Percentiles rank a stretch among this genome's conserved stretches.
phyloP scores from a whole-genome alignment of 2,329 filamentous ascomycete species.

The Diaporthe capsici region DNA sequence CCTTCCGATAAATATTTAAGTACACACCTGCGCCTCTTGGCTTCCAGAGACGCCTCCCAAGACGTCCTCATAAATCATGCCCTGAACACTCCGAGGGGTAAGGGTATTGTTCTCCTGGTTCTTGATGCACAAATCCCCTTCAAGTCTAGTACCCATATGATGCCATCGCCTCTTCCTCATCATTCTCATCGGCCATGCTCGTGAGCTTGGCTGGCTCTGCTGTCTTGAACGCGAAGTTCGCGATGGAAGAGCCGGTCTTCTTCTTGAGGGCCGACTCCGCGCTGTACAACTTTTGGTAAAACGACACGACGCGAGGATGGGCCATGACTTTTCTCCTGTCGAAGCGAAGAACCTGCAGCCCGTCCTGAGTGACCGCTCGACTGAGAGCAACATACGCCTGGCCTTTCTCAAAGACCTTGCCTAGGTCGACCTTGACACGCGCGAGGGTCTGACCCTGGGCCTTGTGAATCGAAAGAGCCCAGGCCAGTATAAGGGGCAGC shows the following conservation, averaged over 20 bases:
- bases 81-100: neutral
- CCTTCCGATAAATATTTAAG: neutral
- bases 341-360: slow-evolving; percentile 90
- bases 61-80: slow-evolving; percentile 1
- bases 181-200: slow-evolving; percentile 37
- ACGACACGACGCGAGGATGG: slow-evolving; percentile 86
- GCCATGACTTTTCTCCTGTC: slow-evolving; percentile 94
- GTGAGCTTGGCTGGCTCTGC: slow-evolving; percentile 43
- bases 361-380: slow-evolving; percentile 88
- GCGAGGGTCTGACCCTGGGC: slow-evolving; percentile 96
- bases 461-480: slow-evolving; percentile 98
- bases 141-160: slow-evolving; percentile 11
- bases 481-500: slow-evolving; percentile 91
- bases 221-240: slow-evolving; percentile 58
- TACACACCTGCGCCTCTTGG: slow-evolving; percentile 6
- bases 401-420: slow-evolving; percentile 94
- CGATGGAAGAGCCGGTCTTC: slow-evolving; percentile 52
- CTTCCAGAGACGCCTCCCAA: slow-evolving; percentile 9
- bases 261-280: slow-evolving; percentile 66
- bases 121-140: neutral
- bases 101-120: slow-evolving; percentile 5
- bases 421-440: slow-evolving; percentile 93
- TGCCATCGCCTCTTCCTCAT: slow-evolving; percentile 42
- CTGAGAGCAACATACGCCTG: slow-evolving; percentile 97
- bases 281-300: slow-evolving; percentile 86